Evolutionary conservation across 2,329 filamentous ascomycete genomes (phyloP), one percentile per base, ranked within the genome.

Genomic region (Xylaria sp.): DNA sequence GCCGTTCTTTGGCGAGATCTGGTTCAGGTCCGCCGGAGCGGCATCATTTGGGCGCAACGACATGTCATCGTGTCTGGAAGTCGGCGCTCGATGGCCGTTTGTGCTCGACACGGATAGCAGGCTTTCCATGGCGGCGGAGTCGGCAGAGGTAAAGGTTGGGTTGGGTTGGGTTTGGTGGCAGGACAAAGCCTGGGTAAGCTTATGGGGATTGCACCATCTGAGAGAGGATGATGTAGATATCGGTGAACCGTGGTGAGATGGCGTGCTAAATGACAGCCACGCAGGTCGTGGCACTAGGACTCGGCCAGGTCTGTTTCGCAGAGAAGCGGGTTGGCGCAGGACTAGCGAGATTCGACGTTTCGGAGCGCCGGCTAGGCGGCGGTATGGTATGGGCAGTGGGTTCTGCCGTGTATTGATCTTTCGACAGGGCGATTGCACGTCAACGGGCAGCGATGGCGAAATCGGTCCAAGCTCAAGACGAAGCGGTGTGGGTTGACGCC

Each of bases 241-340:
- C 57, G 61, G 61, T 57, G 61, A 64, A 65, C 62, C 54, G 50
- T 51, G 60, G 63, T 58, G 50, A 60, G 63, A 66, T 65, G 54
- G 64, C 63, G 63, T 66, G 64, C 64, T 66, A 42, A 46, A 50
- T 39, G 53, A 48, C 56, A 56, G 59, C 60, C 48, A 52, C 43
- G 46, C 48, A 47, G 41, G 44, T 54, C 22, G 42, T 7, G 38
- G 34, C 47, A 21, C 38, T 43, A 42, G 38, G 45, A 21, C 42
- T 34, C n/a, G 26, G 9, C n/a, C n/a, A 2, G n/a, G n/a, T 16
- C 24, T 20, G 18, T 20, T 22, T 44, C 52, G 44, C 48, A 61
- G 39, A 39, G 44, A 38, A 50, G 43, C 51, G 52, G 54, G 58
- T 44, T 58, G 42, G 58, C 48, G 48, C 58, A 59, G 58, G 43